A percentile compares a stretch with the other conserved stretches of the same genome.
Evolutionary conservation across 164 flowering plant species (phyloP).

Genomic region (Nelumbo lutea): DNA sequence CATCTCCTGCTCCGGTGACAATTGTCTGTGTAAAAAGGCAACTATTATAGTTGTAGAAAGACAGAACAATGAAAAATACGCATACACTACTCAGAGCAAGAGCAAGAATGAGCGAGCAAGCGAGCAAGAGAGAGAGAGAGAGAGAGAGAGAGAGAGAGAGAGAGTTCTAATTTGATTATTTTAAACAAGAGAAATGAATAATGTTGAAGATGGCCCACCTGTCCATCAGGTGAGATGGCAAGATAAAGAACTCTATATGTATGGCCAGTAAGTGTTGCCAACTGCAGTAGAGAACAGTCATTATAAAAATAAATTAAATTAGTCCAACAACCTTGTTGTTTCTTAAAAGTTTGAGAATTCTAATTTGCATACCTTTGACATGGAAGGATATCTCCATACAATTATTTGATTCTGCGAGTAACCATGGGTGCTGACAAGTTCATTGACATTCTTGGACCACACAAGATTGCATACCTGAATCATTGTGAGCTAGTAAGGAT

Average conservation of each 20-base stretch:
- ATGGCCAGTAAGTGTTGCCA: slow-evolving; percentile 96
- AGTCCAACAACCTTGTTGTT: background rate
- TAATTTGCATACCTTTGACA: slow-evolving; percentile 69
- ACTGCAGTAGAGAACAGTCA: slow-evolving; percentile 35
- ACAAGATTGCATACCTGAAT: slow-evolving; percentile 91
- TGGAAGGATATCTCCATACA: slow-evolving; percentile 90
- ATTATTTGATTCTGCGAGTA: slow-evolving; percentile 95
- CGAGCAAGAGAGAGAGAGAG: background rate
- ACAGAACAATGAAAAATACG: background rate
- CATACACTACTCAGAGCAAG: background rate
- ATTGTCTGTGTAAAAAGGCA: slow-evolving; percentile 52
- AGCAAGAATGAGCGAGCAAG: no score
- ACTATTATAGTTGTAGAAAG: background rate
- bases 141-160: background rate
- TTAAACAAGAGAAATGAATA: background rate
- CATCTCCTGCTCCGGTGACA: slow-evolving; percentile 98
- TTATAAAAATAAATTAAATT: background rate
- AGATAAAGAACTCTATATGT: slow-evolving; percentile 88
- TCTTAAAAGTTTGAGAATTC: background rate
- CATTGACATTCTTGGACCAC: slow-evolving; percentile 97
- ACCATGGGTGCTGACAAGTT: slow-evolving; percentile 98
- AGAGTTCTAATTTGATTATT: background rate
- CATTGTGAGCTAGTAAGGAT: slow-evolving; percentile 1
- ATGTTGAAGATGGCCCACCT: slow-evolving; percentile 38
- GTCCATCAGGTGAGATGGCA: slow-evolving; percentile 97